A percentile compares a stretch with the other conserved stretches of the same genome.
phyloP scores from a whole-genome alignment of 78 protist species.

The Emiliania huxleyi region DNA sequence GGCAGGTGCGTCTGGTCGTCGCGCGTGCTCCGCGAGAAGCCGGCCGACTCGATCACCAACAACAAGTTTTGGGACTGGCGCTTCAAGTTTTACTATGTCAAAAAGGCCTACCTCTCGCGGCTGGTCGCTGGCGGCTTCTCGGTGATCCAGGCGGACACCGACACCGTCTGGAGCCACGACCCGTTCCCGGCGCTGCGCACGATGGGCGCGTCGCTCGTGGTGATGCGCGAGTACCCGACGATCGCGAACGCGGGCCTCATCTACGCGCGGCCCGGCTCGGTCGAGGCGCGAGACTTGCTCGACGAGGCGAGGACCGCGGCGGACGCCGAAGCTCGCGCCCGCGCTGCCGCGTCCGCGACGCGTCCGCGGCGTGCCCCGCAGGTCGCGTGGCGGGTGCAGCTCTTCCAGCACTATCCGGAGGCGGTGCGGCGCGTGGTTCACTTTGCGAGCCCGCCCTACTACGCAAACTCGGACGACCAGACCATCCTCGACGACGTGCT shows the following conservation, averaged over 20 bases:
- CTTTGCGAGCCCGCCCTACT: background rate
- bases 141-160: conserved; percentile 1
- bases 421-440: background rate
- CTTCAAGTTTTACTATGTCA: background rate
- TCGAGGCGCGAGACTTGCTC: background rate
- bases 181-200: background rate
- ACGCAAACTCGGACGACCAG: background rate
- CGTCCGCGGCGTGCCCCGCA: no score
- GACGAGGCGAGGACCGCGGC: no score
- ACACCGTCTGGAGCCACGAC: background rate
- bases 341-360: no score
- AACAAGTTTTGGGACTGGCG: background rate
- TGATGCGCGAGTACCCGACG: background rate
- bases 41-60: background rate
- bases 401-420: background rate
- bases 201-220: background rate
- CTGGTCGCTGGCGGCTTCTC: background rate
- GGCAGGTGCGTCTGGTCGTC: no score
- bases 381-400: background rate
- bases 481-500: background rate
- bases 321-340: no score
- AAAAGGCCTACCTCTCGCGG: background rate
- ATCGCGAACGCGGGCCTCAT: background rate
- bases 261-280: background rate
- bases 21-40: background rate